Evolutionary conservation across 2,329 filamentous ascomycete species (phyloP).

Genomic region (Ceratocystiopsis brevicomis): DNA sequence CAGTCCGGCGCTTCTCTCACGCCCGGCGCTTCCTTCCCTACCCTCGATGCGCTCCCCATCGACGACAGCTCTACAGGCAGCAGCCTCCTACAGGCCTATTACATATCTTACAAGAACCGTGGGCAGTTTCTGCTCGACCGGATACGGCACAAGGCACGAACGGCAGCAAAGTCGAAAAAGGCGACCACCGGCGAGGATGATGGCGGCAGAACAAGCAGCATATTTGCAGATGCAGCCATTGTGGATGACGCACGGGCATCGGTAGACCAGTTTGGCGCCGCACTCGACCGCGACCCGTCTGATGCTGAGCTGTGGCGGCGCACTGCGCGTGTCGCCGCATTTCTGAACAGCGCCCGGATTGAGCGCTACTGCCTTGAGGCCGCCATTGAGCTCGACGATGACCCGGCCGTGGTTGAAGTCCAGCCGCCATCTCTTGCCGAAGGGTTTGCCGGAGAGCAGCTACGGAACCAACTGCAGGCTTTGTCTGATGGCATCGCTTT

Average conservation of each 20-base stretch:
- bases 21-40: constrained; percentile 27
- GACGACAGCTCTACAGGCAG: constrained; percentile 58
- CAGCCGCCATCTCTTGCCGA: constrained; percentile 45
- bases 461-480: constrained; percentile 34
- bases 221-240: constrained; percentile 20
- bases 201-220: constrained; percentile 6
- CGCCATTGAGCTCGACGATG: constrained; percentile 47
- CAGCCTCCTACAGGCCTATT: constrained; percentile 73
- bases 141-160: constrained; percentile 33
- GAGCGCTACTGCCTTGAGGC: constrained; percentile 46
- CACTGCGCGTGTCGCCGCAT: constrained; percentile 36
- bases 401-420: constrained; percentile 42
- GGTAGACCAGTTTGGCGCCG: constrained; percentile 36
- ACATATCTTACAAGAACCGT: constrained; percentile 87
- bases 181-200: neutral
- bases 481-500: constrained; percentile 36
- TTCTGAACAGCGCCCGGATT: constrained; percentile 36
- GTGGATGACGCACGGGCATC: constrained; percentile 24
- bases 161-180: constrained; percentile 1
- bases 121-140: constrained; percentile 78
- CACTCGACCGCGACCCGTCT: constrained; percentile 45
- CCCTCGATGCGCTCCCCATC: constrained; percentile 36
- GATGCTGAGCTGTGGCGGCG: constrained; percentile 48
- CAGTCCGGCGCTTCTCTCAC: constrained; percentile 30
- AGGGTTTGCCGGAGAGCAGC: constrained; percentile 41